Evolutionary conservation across 495 filamentous ascomycete genomes (phyloP), one percentile per base, ranked within the genome.

Genomic region (Xylaria cubensis): DNA sequence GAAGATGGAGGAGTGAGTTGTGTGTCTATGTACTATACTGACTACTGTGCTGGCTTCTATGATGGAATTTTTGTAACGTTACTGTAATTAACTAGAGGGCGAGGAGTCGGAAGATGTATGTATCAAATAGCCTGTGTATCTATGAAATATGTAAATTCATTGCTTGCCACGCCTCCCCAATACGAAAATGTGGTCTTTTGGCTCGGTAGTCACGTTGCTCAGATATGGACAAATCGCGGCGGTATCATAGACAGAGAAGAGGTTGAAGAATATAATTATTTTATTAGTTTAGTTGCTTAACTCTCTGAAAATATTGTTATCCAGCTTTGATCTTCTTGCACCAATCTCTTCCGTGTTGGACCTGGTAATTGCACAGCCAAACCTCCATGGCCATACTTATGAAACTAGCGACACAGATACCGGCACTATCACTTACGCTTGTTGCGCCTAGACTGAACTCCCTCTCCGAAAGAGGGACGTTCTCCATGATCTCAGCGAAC

Each of bases 391-490:
- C 87, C 90, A 97, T 92, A 61, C 93, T 89, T 2, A 98, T 59
- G 55, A 99, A 93, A 0, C 93, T 92, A 1, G 96, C 95, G 34
- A 97, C 86, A 78, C 92, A 97, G 53, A 99, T 97, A 0, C 96
- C 96, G 0, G 84, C 95, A 39, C 92, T 94, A 79, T 99, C 96
- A 79, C 94, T 97, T 51, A 98, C 96, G 56, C 92, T 97, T 21
- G 93, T 94, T 0, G 95, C 96, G 2, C 92, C 90, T 3, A 99
- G 83, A 59, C 92, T 94, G 77, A 97, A 98, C 82, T 99, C 96
- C 21, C 96, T 85, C 55, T 98, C 95, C 46, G 89, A 87, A 8
- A 85, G 80, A 0, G 89, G 87, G 0, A 97, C 92, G 10, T 89
- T 88, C 67, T 98, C 93, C 75, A 91, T 90, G 72, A 99, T 79